Base-by-base conservation (phyloP, 257 asterid genomes). In the Ocimum tenuiflorum region DNA sequence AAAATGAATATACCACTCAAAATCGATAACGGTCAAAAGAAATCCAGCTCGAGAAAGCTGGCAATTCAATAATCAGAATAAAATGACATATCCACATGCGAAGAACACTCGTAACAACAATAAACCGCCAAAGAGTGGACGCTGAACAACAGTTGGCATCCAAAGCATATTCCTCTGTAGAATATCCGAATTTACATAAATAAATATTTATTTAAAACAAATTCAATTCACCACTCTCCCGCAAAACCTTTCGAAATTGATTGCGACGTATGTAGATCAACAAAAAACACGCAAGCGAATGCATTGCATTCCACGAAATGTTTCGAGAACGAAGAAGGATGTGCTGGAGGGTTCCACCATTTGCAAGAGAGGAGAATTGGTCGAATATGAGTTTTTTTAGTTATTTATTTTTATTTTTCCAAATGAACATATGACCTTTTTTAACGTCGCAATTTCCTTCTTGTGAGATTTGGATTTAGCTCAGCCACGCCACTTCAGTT, bases 91-190 rank as follows among this genome's bases (percentile, higher is more conserved):
- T 68, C 84, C 86, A 79, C 86, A 67, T 73, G 83, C 77, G 70
- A 61, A 78, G 77, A 79, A 61, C 71, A 75, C 65, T 76, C 68
- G 3, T 24, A 69, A 71, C 56, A 74, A 80, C 71, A 75, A 73
- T 68, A 77, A 87, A 83, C 90, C 85, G 88, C 85, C 91, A 82
- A 77, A 43, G 75, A 63, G 38, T 62, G 63, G 18, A 66, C 69
- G 75, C 68, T 68, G 83, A 74, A 73, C 51, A 75, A 73, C 73
- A 63, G 82, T 78, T 70, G 72, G 69, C 80, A 59, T 36, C 71
- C 72, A 77, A 73, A 75, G 91, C 84, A 91, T 88, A 88, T 85
- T 83, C 90, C 70, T 65, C 78, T 62, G 68, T 45, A 56, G 68
- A 70, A 73, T 74, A 82, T 86, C 70, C 84, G 94, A 88, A 82